These are phyloP conservation scores for Diaporthe ilicicola DNA, from an alignment of 2,329 filamentous ascomycete genomes.

Conservation along the genomic window DNA sequence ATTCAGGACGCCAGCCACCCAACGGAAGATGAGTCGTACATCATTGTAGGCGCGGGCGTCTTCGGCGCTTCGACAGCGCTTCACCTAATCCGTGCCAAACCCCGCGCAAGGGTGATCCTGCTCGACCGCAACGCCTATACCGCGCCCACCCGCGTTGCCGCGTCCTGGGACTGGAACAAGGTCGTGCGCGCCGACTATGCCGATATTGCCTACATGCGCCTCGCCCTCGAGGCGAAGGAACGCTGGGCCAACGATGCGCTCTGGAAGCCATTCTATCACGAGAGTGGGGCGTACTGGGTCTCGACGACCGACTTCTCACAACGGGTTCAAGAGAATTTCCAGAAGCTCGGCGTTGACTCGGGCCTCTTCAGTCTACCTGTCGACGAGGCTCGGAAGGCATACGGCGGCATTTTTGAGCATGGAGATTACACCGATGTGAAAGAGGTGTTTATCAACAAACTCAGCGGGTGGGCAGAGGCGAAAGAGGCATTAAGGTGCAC, in stretches of 20 bases:
- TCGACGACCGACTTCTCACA: not conserved
- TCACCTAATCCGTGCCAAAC: slow-evolving; percentile 21
- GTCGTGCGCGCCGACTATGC: slow-evolving; percentile 49
- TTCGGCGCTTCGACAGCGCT: slow-evolving; percentile 10
- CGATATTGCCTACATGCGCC: slow-evolving; percentile 29
- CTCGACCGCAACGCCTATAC: slow-evolving; percentile 38
- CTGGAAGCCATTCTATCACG: slow-evolving; percentile 2
- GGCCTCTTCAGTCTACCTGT: not conserved
- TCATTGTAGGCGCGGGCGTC: slow-evolving; percentile 5
- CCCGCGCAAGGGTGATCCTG: slow-evolving; percentile 37
- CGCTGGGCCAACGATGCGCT: not conserved
- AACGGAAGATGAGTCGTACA: not conserved
- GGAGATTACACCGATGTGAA: not conserved
- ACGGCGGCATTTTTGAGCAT: not conserved
- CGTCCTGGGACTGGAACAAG: slow-evolving; percentile 47
- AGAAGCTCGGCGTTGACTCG: not conserved
- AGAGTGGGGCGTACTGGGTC: not conserved
- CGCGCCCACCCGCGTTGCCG: slow-evolving; percentile 38
- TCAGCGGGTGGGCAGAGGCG: not conserved
- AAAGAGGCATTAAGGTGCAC: not conserved
- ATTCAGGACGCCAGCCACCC: not conserved
- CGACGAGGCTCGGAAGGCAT: not conserved
- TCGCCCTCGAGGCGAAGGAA: not conserved
- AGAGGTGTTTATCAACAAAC: not conserved
- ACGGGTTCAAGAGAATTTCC: not conserved